Percentiles rank a stretch among this genome's conserved stretches.
phyloP scores from a whole-genome alignment of 257 asterid genomes.

The Lantana camara region DNA sequence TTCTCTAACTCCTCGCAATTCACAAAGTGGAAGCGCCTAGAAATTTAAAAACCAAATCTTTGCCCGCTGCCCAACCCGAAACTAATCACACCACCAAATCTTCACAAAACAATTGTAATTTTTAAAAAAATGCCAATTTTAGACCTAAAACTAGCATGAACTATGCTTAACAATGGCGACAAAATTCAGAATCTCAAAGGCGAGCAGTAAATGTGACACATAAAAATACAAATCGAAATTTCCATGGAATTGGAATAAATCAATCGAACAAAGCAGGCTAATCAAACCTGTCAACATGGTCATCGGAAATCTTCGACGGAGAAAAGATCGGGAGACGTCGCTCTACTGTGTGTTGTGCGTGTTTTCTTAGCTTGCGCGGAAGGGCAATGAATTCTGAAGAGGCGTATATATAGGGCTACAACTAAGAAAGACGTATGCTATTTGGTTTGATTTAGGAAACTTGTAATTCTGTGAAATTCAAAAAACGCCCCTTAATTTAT shows the following conservation, averaged over 20 bases:
- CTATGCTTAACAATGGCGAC: constrained; percentile 14
- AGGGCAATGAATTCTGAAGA: constrained; percentile 33
- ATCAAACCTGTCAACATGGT: constrained; percentile 51
- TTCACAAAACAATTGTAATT: background rate
- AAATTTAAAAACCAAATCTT: constrained; percentile 16
- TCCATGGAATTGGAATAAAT: constrained; percentile 11
- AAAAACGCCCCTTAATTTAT: too few relatives aligned
- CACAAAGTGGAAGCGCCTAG: background rate
- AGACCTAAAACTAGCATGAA: constrained; percentile 4
- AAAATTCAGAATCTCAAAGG: constrained; percentile 11
- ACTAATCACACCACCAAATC: constrained; percentile 20
- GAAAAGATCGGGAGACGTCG: constrained; percentile 26
- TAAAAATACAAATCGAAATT: constrained; percentile 8
- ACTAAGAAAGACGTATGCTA: constrained; percentile 11
- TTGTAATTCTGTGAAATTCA: background rate
- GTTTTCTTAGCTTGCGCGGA: constrained; percentile 46
- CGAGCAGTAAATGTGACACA: background rate
- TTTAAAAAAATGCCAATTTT: background rate
- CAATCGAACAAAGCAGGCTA: background rate
- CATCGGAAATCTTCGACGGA: constrained; percentile 13
- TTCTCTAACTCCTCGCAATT: background rate
- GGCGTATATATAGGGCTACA: constrained; percentile 39
- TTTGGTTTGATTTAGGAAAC: background rate
- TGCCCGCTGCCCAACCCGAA: constrained; percentile 6
- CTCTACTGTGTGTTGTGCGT: constrained; percentile 39